Base-by-base conservation (phyloP, 163 green algal genomes). In the Scenedesmus sp. region DNA sequence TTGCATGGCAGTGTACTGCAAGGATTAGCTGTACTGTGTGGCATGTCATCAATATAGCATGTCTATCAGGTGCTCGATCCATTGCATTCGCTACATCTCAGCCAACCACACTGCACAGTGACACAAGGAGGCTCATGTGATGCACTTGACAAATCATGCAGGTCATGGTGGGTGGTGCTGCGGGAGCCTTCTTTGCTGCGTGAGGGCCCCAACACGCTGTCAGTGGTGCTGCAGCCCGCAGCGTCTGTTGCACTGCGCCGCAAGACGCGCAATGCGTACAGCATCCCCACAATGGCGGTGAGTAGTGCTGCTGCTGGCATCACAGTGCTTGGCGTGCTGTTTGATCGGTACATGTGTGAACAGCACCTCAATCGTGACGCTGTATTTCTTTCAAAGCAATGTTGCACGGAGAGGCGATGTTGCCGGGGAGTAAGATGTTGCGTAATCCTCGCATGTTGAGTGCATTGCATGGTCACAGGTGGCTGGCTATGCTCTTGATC, bases 121-220 rank as follows among this genome's bases (percentile, higher is more conserved):
- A 86, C 52, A 52, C 66, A 76, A 26, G 3, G 2, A 34, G 1
- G 54, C 13, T 86, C 54, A 15, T 84, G n/a, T 34, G 15, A 46
- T 10, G 3, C 18, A 5, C 82, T 46, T 59, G 20, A 4, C 16
- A 6, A 7, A 16, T 20, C 55, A 20, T 46, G 9, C 87, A 91
- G 87, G 87, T 86, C 87, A 0, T 91, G 87, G 87, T 91, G 76
- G 59, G 57, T 91, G 52, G 13, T 2, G 10, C 59, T 91, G 26
- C 66, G 18, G 4, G 34, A n/a, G 0, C 84, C 62, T 10, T 18
- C 66, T 55, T 2, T 74, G 20, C 54, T 92, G 60, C 88, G 64
- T 67, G 88, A 88, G 9, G 81, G 88, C 62, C 64, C 88, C 81
- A 92, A 92, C 81, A 84, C 52, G 88, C 66, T 92, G 52, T 76